These are phyloP conservation scores for Penicillium griseofulvum DNA, from an alignment of 2,329 filamentous ascomycete species.

Conservation along the genomic window DNA sequence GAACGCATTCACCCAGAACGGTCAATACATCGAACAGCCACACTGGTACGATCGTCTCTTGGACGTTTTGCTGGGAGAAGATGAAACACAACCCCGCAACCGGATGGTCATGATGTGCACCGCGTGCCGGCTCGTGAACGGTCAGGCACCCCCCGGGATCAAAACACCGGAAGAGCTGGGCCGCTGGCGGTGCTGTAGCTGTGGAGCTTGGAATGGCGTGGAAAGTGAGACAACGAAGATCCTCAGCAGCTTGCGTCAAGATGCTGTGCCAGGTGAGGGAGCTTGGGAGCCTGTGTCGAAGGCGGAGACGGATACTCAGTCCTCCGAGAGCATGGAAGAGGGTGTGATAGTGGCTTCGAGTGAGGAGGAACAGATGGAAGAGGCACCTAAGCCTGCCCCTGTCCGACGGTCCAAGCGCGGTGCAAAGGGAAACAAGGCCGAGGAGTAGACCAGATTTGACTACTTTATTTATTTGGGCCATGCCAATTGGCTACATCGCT, in stretches of 20 bases:
- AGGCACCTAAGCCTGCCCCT: conserved; percentile 15
- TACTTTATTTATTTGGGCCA: not conserved
- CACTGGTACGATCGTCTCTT: conserved; percentile 95
- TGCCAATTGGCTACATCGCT: not conserved
- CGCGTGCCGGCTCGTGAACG: conserved; percentile 84
- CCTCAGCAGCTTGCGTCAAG: conserved; percentile 59
- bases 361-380: conserved; percentile 27
- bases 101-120: conserved; percentile 82
- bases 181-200: conserved; percentile 84
- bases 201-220: conserved; percentile 76
- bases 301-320: conserved; percentile 16
- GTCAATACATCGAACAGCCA: conserved; percentile 44
- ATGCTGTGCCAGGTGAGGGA: conserved; percentile 14
- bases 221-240: conserved; percentile 73
- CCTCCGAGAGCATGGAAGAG: conserved; percentile 25
- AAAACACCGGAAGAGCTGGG: conserved; percentile 75
- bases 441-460: conserved; percentile 16
- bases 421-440: conserved; percentile 23
- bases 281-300: conserved; percentile 26
- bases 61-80: conserved; percentile 88
- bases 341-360: conserved; percentile 27
- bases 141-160: conserved; percentile 87
- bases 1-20: conserved; percentile 44
- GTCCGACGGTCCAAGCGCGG: conserved; percentile 26
- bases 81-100: conserved; percentile 90